These are phyloP conservation scores for Ailanthus altissimus DNA, from an alignment of 345 rosid species.

Conservation along the genomic window DNA sequence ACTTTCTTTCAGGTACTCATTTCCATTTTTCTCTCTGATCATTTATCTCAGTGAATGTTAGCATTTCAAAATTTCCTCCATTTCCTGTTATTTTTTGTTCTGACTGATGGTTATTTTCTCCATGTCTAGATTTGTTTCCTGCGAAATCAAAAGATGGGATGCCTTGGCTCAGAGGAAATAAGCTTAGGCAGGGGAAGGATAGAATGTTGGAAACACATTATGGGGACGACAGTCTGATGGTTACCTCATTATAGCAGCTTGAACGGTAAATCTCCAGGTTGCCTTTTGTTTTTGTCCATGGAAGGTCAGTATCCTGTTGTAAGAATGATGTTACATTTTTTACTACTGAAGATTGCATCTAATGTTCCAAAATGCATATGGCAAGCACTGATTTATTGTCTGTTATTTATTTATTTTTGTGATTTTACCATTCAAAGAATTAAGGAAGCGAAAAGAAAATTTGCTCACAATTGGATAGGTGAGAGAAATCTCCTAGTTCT, in stretches of 20 bases:
- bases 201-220: conserved; percentile 14
- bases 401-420: neutral
- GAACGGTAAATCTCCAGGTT: neutral
- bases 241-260: conserved; percentile 12
- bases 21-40: neutral
- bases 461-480: conserved; percentile 2
- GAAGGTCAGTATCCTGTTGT: neutral
- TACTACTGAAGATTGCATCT: conserved; percentile 9
- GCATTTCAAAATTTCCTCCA: neutral
- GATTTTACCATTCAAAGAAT: neutral
- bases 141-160: conserved; percentile 62
- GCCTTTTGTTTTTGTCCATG: neutral
- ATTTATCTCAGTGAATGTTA: neutral
- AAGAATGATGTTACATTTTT: conserved; percentile 9
- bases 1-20: conserved; percentile 75
- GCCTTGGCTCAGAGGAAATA: conserved; percentile 53
- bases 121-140: conserved; percentile 67
- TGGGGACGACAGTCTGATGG: conserved; percentile 6
- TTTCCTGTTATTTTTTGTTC: neutral
- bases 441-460: neutral
- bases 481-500: too few species aligned
- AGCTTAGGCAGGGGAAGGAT: conserved; percentile 34
- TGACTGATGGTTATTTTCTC: neutral
- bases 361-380: neutral
- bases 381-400: neutral